Evolutionary conservation across 768 basidiomycete genomes (phyloP), one percentile per base, ranked within the genome.

Genomic region (Phlebiopsis flavidoalba): DNA sequence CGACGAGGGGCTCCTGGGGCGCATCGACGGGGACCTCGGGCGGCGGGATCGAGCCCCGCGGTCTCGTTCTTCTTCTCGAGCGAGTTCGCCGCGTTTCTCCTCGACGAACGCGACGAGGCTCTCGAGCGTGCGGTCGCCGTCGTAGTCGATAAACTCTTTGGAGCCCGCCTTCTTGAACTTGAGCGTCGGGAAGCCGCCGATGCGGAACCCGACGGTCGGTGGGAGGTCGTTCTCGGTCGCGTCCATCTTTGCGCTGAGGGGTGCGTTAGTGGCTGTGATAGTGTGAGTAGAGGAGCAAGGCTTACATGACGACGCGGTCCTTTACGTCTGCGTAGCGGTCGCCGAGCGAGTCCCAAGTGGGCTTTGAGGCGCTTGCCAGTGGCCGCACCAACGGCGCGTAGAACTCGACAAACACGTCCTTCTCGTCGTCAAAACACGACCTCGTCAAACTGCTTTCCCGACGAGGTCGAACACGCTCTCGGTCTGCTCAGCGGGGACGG

Each of bases 171-270:
- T 82, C 78, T 95, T 95, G 83, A 99, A 96, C 73, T 98, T 98
- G 70, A 98, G 72, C 5, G 97, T 98, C 8, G 97, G 96, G 89
- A 93, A 95, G 45, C 93, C 92, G 58, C 79, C 69, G 61, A 98
- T 76, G 57, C 87, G 85, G 92, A 99, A 98, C 35, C 88, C 85
- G 61, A 88, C 84, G n/a, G 83, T 83, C 19, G 87, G 79, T 51
- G 97, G 96, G 15, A 99, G 81, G 72, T 99, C 97, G 73, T 99
- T 99, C 75, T 97, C 95, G 61, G 88, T 88, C 1, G 94, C 93
- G 65, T 99, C 97, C 79, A 98, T 87, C 77, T 98, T 98, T 69
- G 94, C 95, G 72, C 91, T 93, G 60, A 4, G 56, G 52, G 64
- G 17, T 36, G 6, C 49, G 61, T 58, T 70, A 64, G 57, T 63